Conservation (phyloP, 2,329 filamentous ascomycete genomes). For the Calonectria pteridis region DNA sequence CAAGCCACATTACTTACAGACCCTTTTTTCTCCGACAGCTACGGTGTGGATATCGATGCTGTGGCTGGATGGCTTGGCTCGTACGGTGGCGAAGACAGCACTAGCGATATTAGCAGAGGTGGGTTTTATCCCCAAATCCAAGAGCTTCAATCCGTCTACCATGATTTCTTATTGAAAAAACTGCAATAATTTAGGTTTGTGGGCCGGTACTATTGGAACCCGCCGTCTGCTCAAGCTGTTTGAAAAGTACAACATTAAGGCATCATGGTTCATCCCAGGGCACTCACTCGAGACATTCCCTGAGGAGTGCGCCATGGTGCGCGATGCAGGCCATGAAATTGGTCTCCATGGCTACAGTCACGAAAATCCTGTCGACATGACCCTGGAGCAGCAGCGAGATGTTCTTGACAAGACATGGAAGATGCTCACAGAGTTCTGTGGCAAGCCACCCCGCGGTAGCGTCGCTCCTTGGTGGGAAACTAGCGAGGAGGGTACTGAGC, state of each 20-base stretch:
- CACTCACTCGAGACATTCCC: slow-evolving; percentile 64
- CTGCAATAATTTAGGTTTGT: slow-evolving; percentile 18
- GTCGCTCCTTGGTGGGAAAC: slow-evolving; percentile 84
- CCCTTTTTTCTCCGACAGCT: slow-evolving; percentile 51
- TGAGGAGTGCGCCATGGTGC: slow-evolving; percentile 57
- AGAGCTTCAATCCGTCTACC: slow-evolving; percentile 61
- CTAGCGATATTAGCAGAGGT: slow-evolving; percentile 79
- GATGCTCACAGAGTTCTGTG: slow-evolving; percentile 76
- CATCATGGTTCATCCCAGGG: slow-evolving; percentile 66
- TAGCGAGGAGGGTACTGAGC: slow-evolving; percentile 73
- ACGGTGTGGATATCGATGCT: slow-evolving; percentile 81
- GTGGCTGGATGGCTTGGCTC: slow-evolving; percentile 83
- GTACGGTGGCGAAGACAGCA: slow-evolving; percentile 81
- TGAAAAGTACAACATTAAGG: slow-evolving; percentile 78
- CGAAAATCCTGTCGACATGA: slow-evolving; percentile 81
- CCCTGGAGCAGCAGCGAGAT: slow-evolving; percentile 79
- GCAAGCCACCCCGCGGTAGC: slow-evolving; percentile 76
- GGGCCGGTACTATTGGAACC: slow-evolving; percentile 76
- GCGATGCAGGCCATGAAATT: slow-evolving; percentile 62
- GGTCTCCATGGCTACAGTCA: slow-evolving; percentile 80
- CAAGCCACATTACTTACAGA: background rate
- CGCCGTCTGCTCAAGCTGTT: slow-evolving; percentile 77
- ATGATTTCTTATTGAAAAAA: background rate
- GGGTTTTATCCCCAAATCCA: slow-evolving; percentile 8
- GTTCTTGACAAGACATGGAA: slow-evolving; percentile 82